Evolutionary conservation across 1,139 yeast genomes (phyloP), one percentile per base, ranked within the genome.

Genomic region (Cylindricascospora bacillispora): DNA sequence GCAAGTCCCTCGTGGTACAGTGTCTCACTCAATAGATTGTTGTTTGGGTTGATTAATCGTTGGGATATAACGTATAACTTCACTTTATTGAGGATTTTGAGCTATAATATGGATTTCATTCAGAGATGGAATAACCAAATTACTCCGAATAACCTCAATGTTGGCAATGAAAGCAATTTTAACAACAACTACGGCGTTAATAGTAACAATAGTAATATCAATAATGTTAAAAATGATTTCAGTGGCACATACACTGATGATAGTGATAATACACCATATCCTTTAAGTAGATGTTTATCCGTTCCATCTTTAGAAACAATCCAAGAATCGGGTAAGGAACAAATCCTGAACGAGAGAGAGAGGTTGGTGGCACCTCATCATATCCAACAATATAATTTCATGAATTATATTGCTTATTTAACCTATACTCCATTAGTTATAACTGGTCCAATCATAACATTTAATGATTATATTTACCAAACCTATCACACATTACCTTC

Each of bases 41-140:
- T n/a, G 1, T 74, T 66, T 44, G 64, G 62, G 50, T 97, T 98
- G 0, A 74, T 89, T 41, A 65, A 73, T 13, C 64, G 97, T 42
- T 89, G 98, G 98, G 97, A 89, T 50, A 95, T 92, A 5, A 82
- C 81, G 45, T 89, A 75, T 64, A 89, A 89, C 54, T 83, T 92
- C 54, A 78, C 94, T 1, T 60, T 89, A 39, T 64, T 89, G 32
- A 66, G 95, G 43, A 72, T 85, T 69, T 59, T 92, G 29, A 81
- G 95, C 34, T 89, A 66, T 55, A 81, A 81, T 40, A 53, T 81
- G 39, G 98, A 89, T 55, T 82, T 67, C 45, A 53, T 76, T 24
- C 71, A 69, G 44, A 60, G 70, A 39, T 56, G 53, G 41, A 40
- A 51, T 10, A 37, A 30, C 45, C n/a, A 42, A 40, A 5, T 37